A percentile compares a stretch with the other conserved stretches of the same genome.
Evolutionary conservation across 306 rosid genomes (phyloP).

Genomic region (Vigna angularis): DNA sequence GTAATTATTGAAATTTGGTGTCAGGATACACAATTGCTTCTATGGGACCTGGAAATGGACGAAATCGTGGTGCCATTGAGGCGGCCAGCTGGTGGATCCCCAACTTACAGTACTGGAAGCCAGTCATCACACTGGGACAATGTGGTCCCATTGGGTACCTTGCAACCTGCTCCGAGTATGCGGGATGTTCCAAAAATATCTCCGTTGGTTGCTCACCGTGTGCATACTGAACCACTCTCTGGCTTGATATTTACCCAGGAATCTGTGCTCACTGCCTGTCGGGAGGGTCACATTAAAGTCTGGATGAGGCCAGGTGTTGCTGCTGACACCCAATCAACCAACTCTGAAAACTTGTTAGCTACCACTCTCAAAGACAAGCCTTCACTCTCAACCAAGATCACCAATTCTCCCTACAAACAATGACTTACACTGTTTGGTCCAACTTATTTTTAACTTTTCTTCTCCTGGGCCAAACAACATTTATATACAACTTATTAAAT

Average conservation of each 20-base stretch:
- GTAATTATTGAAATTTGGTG: conserved; percentile 3
- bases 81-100: conserved; percentile 94
- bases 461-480: too few relatives aligned
- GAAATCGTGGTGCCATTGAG: conserved; percentile 92
- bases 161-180: conserved; percentile 95
- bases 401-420: conserved; percentile 66
- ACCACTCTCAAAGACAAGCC: conserved; percentile 76
- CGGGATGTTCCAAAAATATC: conserved; percentile 88
- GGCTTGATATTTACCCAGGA: conserved; percentile 85
- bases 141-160: conserved; percentile 74
- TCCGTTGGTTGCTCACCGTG: conserved; percentile 85
- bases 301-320: conserved; percentile 83
- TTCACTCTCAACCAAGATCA: conserved; percentile 58
- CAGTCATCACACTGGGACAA: conserved; percentile 97
- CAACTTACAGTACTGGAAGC: conserved; percentile 88
- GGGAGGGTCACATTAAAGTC: conserved; percentile 90
- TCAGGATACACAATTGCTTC: conserved; percentile 95
- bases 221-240: conserved; percentile 92
- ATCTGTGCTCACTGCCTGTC: conserved; percentile 86
- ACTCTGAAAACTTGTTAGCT: conserved; percentile 56
- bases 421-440: conserved; percentile 37
- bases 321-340: conserved; percentile 68
- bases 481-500: too few relatives aligned
- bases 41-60: conserved; percentile 93
- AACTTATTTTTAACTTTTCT: too few relatives aligned